Evolutionary conservation across 352 stramenopile genomes (phyloP).

Genomic region (Thalassiosira ordinaria): DNA sequence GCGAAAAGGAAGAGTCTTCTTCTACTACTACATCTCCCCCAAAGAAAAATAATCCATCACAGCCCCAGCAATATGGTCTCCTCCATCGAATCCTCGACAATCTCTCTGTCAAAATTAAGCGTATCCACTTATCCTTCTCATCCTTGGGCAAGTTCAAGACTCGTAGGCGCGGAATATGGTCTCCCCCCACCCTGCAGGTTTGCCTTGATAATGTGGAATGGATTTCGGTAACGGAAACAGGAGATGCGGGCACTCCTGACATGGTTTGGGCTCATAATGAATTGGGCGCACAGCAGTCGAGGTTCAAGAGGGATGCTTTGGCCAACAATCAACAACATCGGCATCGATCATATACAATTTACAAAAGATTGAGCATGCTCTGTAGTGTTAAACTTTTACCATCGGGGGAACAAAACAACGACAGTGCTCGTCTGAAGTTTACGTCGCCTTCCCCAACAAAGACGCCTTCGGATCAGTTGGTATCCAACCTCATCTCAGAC

Average conservation of each 20-base stretch:
- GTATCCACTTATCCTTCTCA: slow-evolving; percentile 65
- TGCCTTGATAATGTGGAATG: slow-evolving; percentile 55
- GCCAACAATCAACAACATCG: neutral
- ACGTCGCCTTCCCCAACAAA: too few relatives aligned
- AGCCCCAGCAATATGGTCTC: slow-evolving; percentile 58
- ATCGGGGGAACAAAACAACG: neutral
- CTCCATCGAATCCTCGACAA: slow-evolving; percentile 83
- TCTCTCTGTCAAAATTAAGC: slow-evolving; percentile 73
- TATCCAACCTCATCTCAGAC: slow-evolving; percentile 41
- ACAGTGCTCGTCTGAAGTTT: too few relatives aligned
- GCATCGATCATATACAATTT: slow-evolving; percentile 73
- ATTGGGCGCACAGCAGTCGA: slow-evolving; percentile 35
- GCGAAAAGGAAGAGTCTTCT: slow-evolving; percentile 17
- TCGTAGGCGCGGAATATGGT: slow-evolving; percentile 65
- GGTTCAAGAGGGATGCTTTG: slow-evolving; percentile 28
- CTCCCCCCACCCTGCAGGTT: slow-evolving; percentile 56
- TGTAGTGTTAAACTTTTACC: slow-evolving; percentile 41
- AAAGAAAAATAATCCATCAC: neutral
- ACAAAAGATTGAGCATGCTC: slow-evolving; percentile 70
- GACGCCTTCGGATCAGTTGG: neutral
- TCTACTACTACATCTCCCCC: neutral
- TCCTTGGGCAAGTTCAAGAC: slow-evolving; percentile 83
- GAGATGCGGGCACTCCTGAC: slow-evolving; percentile 69
- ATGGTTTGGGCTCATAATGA: slow-evolving; percentile 82
- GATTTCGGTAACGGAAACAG: slow-evolving; percentile 70